A percentile compares a stretch with the other conserved stretches of the same genome.
Evolutionary conservation across 2,329 filamentous ascomycete genomes (phyloP).

Genomic region (Helminthosporium solani): DNA sequence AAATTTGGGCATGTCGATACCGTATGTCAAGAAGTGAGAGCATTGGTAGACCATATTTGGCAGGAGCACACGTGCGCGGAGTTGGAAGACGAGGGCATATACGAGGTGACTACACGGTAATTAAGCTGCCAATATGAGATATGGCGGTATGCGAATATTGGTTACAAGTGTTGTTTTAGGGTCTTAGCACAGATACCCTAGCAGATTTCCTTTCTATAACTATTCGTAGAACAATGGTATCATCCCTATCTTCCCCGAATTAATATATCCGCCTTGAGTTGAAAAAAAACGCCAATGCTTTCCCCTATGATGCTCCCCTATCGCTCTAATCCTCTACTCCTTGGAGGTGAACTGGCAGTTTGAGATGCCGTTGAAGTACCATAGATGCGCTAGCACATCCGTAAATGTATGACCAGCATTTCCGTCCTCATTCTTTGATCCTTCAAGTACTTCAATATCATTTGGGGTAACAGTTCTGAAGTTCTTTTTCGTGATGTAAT

Average conservation of each 20-base stretch:
- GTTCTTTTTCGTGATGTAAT: slow-evolving; percentile 48
- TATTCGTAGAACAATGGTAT: background rate
- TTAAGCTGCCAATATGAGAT: background rate
- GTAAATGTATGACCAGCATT: slow-evolving; percentile 31
- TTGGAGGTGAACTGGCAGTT: background rate
- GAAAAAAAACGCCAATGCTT: background rate
- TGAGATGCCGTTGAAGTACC: slow-evolving; percentile 38
- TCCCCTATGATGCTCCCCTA: background rate
- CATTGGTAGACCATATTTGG: slow-evolving; percentile 39
- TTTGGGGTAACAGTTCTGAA: slow-evolving; percentile 14
- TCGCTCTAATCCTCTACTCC: background rate
- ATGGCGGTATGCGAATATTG: background rate
- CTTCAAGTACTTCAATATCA: slow-evolving; percentile 28
- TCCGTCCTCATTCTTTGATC: slow-evolving; percentile 25
- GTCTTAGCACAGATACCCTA: background rate
- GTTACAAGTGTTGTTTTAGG: background rate
- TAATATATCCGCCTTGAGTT: too few relatives aligned
- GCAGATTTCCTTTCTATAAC: background rate
- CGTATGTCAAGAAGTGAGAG: slow-evolving; percentile 21
- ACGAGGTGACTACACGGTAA: slow-evolving; percentile 9
- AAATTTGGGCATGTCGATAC: slow-evolving; percentile 28
- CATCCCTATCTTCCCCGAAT: background rate
- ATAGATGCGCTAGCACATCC: slow-evolving; percentile 37
- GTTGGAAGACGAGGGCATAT: slow-evolving; percentile 32
- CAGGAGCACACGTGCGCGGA: slow-evolving; percentile 31